Percentiles rank a stretch among this genome's conserved stretches.
phyloP scores from a whole-genome alignment of 2,329 filamentous ascomycete genomes.

The Magnaporthales sp. region DNA sequence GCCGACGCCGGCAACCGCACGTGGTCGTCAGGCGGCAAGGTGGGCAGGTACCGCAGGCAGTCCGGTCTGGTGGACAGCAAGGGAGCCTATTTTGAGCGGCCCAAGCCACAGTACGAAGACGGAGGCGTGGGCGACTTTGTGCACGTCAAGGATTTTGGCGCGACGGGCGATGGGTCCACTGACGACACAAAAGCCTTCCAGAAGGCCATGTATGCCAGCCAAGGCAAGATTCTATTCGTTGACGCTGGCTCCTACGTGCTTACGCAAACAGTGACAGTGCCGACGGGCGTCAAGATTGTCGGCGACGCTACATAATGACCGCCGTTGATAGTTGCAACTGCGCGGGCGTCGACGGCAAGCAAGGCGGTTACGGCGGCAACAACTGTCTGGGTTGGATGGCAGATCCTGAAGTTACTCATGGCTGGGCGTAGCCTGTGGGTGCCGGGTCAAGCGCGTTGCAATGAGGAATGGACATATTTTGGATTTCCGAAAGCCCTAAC shows the following conservation, averaged over 20 bases:
- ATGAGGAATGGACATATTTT: too few species aligned
- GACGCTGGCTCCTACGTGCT: slow-evolving; percentile 25
- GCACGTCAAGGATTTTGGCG: slow-evolving; percentile 28
- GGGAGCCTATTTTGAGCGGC: slow-evolving; percentile 8
- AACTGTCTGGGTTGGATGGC: too few species aligned
- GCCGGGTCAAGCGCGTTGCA: too few species aligned
- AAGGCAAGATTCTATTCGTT: slow-evolving; percentile 23
- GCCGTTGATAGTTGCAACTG: too few species aligned
- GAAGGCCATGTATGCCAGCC: slow-evolving; percentile 27
- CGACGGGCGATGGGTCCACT: slow-evolving; percentile 6
- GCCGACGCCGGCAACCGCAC: not conserved
- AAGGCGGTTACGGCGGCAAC: too few species aligned
- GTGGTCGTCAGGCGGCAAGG: not conserved
- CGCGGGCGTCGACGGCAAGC: too few species aligned
- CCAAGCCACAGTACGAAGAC: slow-evolving; percentile 9
- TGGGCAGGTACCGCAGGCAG: not conserved
- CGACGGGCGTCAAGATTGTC: slow-evolving; percentile 54
- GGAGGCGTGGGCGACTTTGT: slow-evolving; percentile 6
- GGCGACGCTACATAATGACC: too few species aligned
- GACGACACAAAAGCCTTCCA: slow-evolving; percentile 36
- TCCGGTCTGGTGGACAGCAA: not conserved
- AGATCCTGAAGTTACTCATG: too few species aligned
- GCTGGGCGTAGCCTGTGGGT: too few species aligned
- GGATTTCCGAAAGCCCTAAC: too few species aligned
- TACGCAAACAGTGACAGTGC: slow-evolving; percentile 39